phyloP scores from a whole-genome alignment of 352 stramenopile species.

The Globisporangium paddicum region DNA sequence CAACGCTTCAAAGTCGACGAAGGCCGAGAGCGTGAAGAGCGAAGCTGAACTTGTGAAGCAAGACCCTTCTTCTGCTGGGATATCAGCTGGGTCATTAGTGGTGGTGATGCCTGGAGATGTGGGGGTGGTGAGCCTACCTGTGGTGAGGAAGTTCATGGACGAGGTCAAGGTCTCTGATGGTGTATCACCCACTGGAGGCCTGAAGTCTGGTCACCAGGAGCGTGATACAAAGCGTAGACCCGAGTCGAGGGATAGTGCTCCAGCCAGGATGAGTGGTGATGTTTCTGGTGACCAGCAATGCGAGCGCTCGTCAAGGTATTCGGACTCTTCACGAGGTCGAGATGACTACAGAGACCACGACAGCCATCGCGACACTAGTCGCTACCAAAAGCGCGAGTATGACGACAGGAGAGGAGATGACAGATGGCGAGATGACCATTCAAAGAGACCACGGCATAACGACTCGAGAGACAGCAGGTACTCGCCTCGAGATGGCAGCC shows the following conservation, averaged over 20 bases:
- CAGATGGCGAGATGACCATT: background rate
- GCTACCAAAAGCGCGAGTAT: conserved; percentile 8
- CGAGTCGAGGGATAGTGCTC: background rate
- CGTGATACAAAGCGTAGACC: background rate
- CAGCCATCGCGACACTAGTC: background rate
- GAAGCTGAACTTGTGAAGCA: background rate
- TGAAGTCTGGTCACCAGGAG: background rate
- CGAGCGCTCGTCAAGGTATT: background rate
- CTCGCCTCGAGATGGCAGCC: conserved; percentile 4
- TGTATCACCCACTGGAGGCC: background rate
- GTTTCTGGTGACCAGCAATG: background rate
- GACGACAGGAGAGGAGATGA: background rate
- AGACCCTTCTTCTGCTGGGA: background rate
- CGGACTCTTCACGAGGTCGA: background rate
- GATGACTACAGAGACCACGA: background rate
- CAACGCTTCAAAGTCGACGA: background rate
- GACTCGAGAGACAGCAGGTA: background rate
- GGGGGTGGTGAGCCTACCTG: background rate
- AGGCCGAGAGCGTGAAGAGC: background rate
- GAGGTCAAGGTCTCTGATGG: background rate
- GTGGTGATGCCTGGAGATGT: background rate
- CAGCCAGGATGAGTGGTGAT: background rate
- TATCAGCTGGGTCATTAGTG: background rate
- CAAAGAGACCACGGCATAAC: conserved; percentile 7
- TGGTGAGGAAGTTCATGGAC: background rate